phyloP scores from a whole-genome alignment of 2,329 filamentous ascomycete species.

The Trichoderma aggressivum region DNA sequence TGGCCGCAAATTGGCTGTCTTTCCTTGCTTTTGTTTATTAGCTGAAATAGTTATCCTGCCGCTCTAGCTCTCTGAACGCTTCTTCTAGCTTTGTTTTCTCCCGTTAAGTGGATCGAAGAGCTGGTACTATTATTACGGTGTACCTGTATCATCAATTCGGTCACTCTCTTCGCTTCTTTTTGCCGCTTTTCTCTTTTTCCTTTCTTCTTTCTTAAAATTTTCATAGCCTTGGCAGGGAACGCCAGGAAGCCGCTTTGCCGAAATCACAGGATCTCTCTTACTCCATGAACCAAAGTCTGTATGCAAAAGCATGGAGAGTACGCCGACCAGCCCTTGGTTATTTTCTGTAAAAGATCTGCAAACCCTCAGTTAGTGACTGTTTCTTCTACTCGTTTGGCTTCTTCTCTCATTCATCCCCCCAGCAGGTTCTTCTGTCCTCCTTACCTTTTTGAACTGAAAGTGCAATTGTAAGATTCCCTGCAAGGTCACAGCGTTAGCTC shows the following conservation, averaged over 20 bases:
- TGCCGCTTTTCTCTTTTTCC: background rate
- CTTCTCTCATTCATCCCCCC: background rate
- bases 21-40: slow-evolving; percentile 10
- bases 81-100: slow-evolving; percentile 8
- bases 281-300: background rate
- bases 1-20: background rate
- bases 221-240: background rate
- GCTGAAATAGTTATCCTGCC: background rate
- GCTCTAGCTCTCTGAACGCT: background rate
- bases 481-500: slow-evolving; percentile 7
- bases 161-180: background rate
- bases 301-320: background rate
- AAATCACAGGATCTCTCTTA: background rate
- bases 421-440: slow-evolving; percentile 12
- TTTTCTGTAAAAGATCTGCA: slow-evolving; percentile 56
- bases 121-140: background rate
- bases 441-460: slow-evolving; percentile 97
- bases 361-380: slow-evolving; percentile 24
- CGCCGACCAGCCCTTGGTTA: slow-evolving; percentile 27
- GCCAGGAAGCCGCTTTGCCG: background rate
- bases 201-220: background rate
- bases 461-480: slow-evolving; percentile 93
- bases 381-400: background rate
- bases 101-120: background rate
- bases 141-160: background rate